A percentile compares a stretch with the other conserved stretches of the same genome.
phyloP scores from a whole-genome alignment of 768 basidiomycete genomes.

The Termitomyces sp. region DNA sequence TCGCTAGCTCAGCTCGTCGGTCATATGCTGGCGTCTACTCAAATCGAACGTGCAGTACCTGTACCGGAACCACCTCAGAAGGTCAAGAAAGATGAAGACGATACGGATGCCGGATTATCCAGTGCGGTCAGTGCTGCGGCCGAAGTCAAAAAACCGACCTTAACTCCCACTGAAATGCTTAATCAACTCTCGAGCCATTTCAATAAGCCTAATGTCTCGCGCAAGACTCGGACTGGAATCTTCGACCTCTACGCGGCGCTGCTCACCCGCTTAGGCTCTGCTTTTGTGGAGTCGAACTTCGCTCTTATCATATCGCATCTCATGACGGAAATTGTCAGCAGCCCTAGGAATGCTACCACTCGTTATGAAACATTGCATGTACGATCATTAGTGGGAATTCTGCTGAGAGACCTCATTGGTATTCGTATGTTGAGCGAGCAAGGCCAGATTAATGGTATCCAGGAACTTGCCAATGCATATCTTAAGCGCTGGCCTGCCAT shows the following conservation, averaged over 20 bases:
- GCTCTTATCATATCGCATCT: slow-evolving; percentile 75
- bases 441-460: slow-evolving; percentile 88
- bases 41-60: slow-evolving; percentile 56
- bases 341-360: slow-evolving; percentile 47
- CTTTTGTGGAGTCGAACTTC: slow-evolving; percentile 83
- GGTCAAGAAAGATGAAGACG: slow-evolving; percentile 59
- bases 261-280: slow-evolving; percentile 68
- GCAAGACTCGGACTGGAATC: slow-evolving; percentile 78
- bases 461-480: slow-evolving; percentile 78
- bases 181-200: slow-evolving; percentile 74
- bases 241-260: slow-evolving; percentile 86
- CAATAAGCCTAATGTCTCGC: slow-evolving; percentile 67
- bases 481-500: slow-evolving; percentile 91
- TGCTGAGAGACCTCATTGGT: slow-evolving; percentile 85
- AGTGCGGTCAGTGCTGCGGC: slow-evolving; percentile 42
- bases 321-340: slow-evolving; percentile 71
- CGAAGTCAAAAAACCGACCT: slow-evolving; percentile 63
- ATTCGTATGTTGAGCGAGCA: slow-evolving; percentile 89
- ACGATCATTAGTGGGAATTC: slow-evolving; percentile 68
- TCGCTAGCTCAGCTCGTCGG: slow-evolving; percentile 79
- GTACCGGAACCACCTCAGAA: slow-evolving; percentile 50
- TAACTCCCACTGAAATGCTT: slow-evolving; percentile 80
- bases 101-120: slow-evolving; percentile 52
- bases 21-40: slow-evolving; percentile 80
- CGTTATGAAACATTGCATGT: slow-evolving; percentile 75